phyloP scores from a whole-genome alignment of 2,329 filamentous ascomycete species.

The Aspergillus amoenus region DNA sequence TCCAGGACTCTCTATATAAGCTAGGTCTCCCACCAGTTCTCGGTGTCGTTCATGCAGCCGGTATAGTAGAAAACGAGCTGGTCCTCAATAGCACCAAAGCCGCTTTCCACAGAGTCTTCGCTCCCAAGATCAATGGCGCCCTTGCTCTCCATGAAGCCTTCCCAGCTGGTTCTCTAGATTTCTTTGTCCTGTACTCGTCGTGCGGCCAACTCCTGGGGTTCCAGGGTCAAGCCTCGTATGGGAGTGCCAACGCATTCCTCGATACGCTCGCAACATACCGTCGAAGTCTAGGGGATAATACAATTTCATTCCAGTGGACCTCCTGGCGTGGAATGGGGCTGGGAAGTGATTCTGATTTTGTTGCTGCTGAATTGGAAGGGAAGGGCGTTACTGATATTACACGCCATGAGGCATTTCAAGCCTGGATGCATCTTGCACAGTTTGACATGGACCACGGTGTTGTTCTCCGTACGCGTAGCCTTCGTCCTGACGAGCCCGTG shows the following conservation, averaged over 20 bases:
- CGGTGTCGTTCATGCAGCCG: conserved; percentile 12
- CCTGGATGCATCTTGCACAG: conserved; percentile 40
- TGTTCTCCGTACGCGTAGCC: conserved; percentile 31
- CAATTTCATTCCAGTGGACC: conserved; percentile 12
- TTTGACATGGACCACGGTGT: conserved; percentile 42
- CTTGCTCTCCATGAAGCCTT: conserved; percentile 4
- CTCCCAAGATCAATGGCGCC: conserved; percentile 3
- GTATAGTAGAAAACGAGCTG: background rate
- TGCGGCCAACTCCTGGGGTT: conserved; percentile 12
- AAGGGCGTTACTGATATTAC: conserved; percentile 47
- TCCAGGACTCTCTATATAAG: conserved; percentile 15
- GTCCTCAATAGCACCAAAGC: background rate
- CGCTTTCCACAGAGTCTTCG: conserved; percentile 2
- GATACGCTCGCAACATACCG: conserved; percentile 9
- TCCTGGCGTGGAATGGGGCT: conserved; percentile 23
- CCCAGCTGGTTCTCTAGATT: conserved; percentile 4
- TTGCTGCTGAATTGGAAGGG: conserved; percentile 41
- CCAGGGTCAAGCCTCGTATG: conserved; percentile 8
- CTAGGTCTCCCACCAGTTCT: conserved; percentile 6
- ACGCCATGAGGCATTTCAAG: conserved; percentile 42
- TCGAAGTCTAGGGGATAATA: conserved; percentile 1
- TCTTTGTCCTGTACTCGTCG: conserved; percentile 10
- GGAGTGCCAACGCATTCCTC: conserved; percentile 5
- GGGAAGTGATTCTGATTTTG: conserved; percentile 36
- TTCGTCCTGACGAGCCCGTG: conserved; percentile 29